phyloP scores from a whole-genome alignment of 192 early-diverging fungal genomes.

The Coemansia biformis region DNA sequence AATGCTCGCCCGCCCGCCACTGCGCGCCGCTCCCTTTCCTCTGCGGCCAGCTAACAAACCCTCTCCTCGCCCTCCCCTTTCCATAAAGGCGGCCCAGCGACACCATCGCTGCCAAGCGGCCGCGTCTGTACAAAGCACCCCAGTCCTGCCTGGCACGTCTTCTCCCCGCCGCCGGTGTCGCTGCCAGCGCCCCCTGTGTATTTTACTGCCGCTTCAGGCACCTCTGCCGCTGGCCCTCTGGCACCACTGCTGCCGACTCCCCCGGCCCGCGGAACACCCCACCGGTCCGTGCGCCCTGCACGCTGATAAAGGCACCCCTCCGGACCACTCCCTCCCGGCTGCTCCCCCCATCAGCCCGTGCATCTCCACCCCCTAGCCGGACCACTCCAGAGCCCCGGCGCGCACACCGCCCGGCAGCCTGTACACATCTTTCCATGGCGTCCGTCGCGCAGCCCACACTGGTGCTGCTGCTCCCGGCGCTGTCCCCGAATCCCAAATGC shows the following conservation, averaged over 20 bases:
- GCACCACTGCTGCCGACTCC: not conserved
- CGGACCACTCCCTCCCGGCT: not conserved
- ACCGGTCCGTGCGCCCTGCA: not conserved
- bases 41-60: slow-evolving; percentile 2
- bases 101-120: slow-evolving; percentile 2
- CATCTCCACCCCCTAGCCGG: no score
- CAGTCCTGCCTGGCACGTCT: slow-evolving; percentile 5
- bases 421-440: no score
- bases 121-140: slow-evolving; percentile 7
- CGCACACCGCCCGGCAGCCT: no score
- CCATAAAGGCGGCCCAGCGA: slow-evolving; percentile 7
- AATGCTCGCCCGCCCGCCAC: not conserved
- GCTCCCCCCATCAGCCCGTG: no score
- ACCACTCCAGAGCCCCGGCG: not conserved
- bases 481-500: slow-evolving; percentile 3
- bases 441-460: slow-evolving; percentile 1
- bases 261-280: not conserved
- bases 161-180: slow-evolving; percentile 1
- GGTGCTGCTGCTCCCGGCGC: not conserved
- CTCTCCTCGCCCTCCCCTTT: slow-evolving; percentile 2
- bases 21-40: not conserved
- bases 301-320: not conserved
- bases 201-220: slow-evolving; percentile 5
- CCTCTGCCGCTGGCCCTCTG: no score
- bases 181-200: slow-evolving; percentile 10